These are phyloP conservation scores for Pezizomycotina sp. DNA, from an alignment of 2,329 filamentous ascomycete species.

Conservation along the genomic window DNA sequence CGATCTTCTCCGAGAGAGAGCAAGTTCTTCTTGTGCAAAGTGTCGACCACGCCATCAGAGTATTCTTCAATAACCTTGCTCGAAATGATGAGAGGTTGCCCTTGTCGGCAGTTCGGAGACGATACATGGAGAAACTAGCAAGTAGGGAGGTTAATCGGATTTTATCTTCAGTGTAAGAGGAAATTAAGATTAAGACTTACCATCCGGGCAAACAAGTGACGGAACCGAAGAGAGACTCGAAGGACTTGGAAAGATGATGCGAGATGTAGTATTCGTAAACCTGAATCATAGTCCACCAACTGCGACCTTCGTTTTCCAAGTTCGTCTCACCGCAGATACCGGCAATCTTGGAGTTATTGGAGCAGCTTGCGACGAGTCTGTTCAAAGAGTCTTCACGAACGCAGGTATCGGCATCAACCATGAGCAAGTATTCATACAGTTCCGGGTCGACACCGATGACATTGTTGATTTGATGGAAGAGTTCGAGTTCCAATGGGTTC, in stretches of 20 bases:
- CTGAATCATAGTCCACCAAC: constrained; percentile 99
- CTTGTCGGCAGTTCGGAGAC: constrained; percentile 79
- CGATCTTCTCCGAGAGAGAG: constrained; percentile 90
- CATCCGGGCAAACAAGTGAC: constrained; percentile 98
- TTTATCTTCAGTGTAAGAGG: constrained; percentile 28
- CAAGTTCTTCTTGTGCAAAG: constrained; percentile 86
- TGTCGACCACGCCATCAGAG: constrained; percentile 75
- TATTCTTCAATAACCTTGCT: constrained; percentile 81
- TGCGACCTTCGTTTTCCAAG: constrained; percentile 83
- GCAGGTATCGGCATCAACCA: constrained; percentile 94
- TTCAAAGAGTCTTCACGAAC: constrained; percentile 87
- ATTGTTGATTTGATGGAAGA: constrained; percentile 99
- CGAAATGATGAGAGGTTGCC: constrained; percentile 89
- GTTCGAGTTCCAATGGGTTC: constrained; percentile 89
- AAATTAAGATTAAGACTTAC: constrained; percentile 53
- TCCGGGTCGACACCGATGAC: constrained; percentile 96
- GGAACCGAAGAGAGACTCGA: constrained; percentile 92
- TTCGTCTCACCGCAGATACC: constrained; percentile 96
- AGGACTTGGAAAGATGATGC: constrained; percentile 89
- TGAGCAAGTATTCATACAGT: constrained; percentile 89
- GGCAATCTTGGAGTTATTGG: constrained; percentile 87
- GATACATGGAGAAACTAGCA: constrained; percentile 96
- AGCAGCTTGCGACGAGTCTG: constrained; percentile 76
- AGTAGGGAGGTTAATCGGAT: too few species aligned
- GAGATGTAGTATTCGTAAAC: constrained; percentile 99